Base-by-base conservation (phyloP, 2,329 filamentous ascomycete genomes). In the Karstenula rhodostoma region DNA sequence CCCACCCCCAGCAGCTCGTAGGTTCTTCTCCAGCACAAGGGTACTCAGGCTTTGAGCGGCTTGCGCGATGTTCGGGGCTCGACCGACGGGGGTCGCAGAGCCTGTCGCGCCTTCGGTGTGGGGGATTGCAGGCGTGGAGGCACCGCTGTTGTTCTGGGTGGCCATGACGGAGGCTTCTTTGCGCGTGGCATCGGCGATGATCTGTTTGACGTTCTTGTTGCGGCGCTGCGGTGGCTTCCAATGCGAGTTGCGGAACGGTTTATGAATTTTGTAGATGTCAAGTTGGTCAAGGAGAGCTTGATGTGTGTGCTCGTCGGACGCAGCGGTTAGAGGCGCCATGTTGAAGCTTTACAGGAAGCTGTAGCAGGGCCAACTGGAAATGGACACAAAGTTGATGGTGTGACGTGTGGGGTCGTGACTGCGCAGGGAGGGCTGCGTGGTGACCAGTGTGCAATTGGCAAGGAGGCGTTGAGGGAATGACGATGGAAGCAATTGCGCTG, bases 131-230 rank as follows among this genome's bases (percentile, higher is more conserved):
- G 65, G 91, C 1, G 94, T 96, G 7, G 86, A 92, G 56, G 88
- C 85, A 67, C 93, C 93, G 73, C 90, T 94, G 76, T 92, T 91
- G 73, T 90, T 90, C 75, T 92, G 90, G 0, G 92, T 97, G 17
- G 90, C 92, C 73, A 94, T 84, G 37, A 92, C 85, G 3, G 93
- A 96, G n/a, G 93, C 92, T 82, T 98, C 94, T 74, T 91, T 92
- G 69, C 93, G 90, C 23, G 91, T 88, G 13, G 91, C 92, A 73
- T 99, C 95, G 61, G 93, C 91, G 62, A 99, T 85, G 64, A 99
- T 95, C 71, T 96, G 92, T 80, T 98, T 98, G 80, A 98, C 90
- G 79, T 97, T 98, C 84, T 99, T 99, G 87, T 99, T 99, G 79
- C 95, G 92, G 54, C 95, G 93, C 79, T 94, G 90, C 67, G 94